Percentiles rank a stretch among this genome's conserved stretches.
Conservation (phyloP, 805 yeast species). For the Wickerhamiella azymoides region DNA sequence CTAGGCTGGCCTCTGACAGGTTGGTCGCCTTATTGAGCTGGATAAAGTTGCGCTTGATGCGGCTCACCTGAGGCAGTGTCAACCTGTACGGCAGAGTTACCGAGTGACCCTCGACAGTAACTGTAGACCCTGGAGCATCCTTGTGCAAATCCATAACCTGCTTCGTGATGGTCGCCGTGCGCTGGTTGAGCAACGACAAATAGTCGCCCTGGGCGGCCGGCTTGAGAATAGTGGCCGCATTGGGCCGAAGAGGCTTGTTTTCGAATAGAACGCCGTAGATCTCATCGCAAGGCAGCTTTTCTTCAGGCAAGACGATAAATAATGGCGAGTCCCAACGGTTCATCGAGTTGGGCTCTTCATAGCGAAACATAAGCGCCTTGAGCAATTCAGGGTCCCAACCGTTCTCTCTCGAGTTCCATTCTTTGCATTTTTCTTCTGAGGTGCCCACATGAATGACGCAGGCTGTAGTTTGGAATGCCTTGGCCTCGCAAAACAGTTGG, state of each 20-base stretch:
- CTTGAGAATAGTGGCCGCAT: conserved; percentile 69
- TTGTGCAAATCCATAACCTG: conserved; percentile 52
- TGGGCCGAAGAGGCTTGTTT: conserved; percentile 51
- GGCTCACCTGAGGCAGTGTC: conserved; percentile 63
- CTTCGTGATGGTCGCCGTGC: conserved; percentile 50
- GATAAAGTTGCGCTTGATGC: conserved; percentile 75
- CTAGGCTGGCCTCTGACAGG: conserved; percentile 54
- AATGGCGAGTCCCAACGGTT: conserved; percentile 92
- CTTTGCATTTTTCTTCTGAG: conserved; percentile 44
- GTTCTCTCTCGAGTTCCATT: conserved; percentile 40
- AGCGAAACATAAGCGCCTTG: conserved; percentile 62
- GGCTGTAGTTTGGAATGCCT: conserved; percentile 65
- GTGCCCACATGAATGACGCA: conserved; percentile 71
- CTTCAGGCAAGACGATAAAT: conserved; percentile 48
- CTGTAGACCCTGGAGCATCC: conserved; percentile 27
- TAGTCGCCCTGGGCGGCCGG: conserved; percentile 68
- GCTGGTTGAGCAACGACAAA: conserved; percentile 60
- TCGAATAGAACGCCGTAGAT: conserved; percentile 38
- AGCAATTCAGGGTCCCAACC: conserved; percentile 55
- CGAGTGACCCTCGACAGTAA: conserved; percentile 27
- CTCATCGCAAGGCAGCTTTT: conserved; percentile 43
- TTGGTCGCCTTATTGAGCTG: conserved; percentile 66
- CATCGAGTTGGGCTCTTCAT: conserved; percentile 81
- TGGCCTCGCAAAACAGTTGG: conserved; percentile 88
- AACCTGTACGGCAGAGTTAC: conserved; percentile 55